These are phyloP conservation scores for Penicillium salamii DNA, from an alignment of 495 filamentous ascomycete species.

Conservation along the genomic window DNA sequence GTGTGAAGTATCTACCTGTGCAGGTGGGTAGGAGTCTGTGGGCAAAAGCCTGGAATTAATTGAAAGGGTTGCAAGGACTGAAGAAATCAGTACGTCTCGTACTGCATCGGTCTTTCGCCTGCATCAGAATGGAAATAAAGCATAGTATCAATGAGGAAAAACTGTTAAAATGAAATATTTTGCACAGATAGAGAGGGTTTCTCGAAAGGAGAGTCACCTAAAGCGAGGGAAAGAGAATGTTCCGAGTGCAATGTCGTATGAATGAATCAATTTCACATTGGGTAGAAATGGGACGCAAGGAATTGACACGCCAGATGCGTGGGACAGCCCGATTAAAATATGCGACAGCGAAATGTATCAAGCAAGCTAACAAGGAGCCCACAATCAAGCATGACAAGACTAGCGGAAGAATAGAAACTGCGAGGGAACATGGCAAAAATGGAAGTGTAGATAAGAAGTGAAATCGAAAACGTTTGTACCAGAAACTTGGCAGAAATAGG, in stretches of 20 bases:
- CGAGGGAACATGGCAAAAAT: conserved; percentile 12
- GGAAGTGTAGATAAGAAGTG: conserved; percentile 22
- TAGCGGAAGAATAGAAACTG: conserved; percentile 9
- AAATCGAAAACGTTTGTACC: conserved; percentile 18
- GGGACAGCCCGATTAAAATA: neutral
- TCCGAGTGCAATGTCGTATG: conserved; percentile 7
- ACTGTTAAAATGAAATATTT: neutral
- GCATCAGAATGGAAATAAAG: neutral
- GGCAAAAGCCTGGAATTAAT: neutral
- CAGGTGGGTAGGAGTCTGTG: too few relatives aligned
- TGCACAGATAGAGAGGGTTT: neutral
- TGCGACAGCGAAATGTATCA: neutral
- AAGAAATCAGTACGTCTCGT: neutral
- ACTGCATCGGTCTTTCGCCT: neutral
- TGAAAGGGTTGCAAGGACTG: neutral
- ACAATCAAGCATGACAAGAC: neutral
- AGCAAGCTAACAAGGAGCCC: neutral
- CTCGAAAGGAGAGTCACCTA: conserved; percentile 1
- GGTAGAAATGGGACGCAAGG: conserved; percentile 4
- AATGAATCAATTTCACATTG: conserved; percentile 15
- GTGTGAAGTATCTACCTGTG: too few relatives aligned
- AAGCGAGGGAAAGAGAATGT: neutral
- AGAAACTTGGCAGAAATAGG: conserved; percentile 16
- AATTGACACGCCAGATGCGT: conserved; percentile 6
- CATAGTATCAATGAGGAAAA: too few relatives aligned